These are phyloP conservation scores for Aspergillus sp. DNA, from an alignment of 2,329 filamentous ascomycete genomes.

Conservation along the genomic window DNA sequence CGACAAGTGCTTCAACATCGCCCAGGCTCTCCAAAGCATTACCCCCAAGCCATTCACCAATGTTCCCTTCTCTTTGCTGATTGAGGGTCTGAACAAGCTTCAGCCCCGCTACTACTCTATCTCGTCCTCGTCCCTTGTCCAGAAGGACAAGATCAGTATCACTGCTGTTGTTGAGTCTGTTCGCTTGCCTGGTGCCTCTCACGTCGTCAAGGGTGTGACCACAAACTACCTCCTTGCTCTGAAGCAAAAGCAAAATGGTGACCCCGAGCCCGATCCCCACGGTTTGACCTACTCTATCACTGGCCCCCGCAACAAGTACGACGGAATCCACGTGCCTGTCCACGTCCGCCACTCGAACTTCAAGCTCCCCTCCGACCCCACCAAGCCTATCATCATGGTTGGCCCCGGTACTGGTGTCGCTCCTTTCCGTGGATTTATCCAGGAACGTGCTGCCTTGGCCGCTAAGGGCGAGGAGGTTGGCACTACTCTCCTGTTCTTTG, in stretches of 20 bases:
- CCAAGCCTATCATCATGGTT: slow-evolving; percentile 92
- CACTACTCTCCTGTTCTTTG: slow-evolving; percentile 87
- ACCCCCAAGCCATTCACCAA: slow-evolving; percentile 73
- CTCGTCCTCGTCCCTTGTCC: slow-evolving; percentile 89
- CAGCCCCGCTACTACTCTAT: slow-evolving; percentile 99
- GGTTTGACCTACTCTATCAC: slow-evolving; percentile 80
- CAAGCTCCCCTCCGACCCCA: slow-evolving; percentile 92
- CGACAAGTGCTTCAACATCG: slow-evolving; percentile 81
- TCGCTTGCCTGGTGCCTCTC: slow-evolving; percentile 67
- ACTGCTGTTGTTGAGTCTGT: slow-evolving; percentile 91
- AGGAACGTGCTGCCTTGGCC: slow-evolving; percentile 83
- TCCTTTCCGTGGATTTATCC: slow-evolving; percentile 91
- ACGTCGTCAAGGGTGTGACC: slow-evolving; percentile 85
- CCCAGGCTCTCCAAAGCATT: slow-evolving; percentile 71
- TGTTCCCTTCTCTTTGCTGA: slow-evolving; percentile 89
- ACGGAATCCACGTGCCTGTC: slow-evolving; percentile 89
- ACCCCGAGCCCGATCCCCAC: slow-evolving; percentile 72
- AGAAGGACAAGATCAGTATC: slow-evolving; percentile 91
- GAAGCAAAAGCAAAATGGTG: slow-evolving; percentile 94
- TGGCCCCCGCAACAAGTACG: slow-evolving; percentile 94
- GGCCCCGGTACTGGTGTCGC: slow-evolving; percentile 95
- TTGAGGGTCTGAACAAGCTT: slow-evolving; percentile 89
- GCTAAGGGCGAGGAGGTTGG: slow-evolving; percentile 78
- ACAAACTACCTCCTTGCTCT: slow-evolving; percentile 95
- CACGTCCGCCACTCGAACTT: slow-evolving; percentile 98